Percentiles rank a stretch among this genome's conserved stretches.
Conservation (phyloP, 805 yeast species). For the Tetrapisispora arboricola region DNA sequence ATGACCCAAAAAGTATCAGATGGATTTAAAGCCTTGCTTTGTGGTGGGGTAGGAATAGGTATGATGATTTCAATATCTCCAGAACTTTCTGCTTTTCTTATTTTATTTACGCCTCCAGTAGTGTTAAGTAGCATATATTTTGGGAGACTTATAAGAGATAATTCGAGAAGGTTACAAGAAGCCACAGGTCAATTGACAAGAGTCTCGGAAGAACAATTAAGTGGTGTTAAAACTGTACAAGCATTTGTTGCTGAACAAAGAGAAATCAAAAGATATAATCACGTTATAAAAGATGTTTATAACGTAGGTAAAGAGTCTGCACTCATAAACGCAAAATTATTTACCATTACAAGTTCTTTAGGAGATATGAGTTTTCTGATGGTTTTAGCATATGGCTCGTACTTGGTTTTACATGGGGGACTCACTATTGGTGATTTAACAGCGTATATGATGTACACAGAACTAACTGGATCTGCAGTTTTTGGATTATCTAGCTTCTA, state of each 20-base stretch:
- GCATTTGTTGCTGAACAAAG: conserved; percentile 79
- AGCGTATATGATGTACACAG: conserved; percentile 89
- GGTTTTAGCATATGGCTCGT: conserved; percentile 70
- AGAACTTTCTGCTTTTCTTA: conserved; percentile 69
- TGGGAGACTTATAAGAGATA: conserved; percentile 67
- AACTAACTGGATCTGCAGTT: conserved; percentile 86
- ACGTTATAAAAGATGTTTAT: conserved; percentile 57
- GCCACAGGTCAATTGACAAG: conserved; percentile 80
- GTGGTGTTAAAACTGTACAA: conserved; percentile 82
- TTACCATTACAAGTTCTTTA: conserved; percentile 65
- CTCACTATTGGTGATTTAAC: conserved; percentile 85
- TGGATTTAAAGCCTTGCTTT: conserved; percentile 72
- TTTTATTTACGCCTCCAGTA: conserved; percentile 72
- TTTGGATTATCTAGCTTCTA: conserved; percentile 89
- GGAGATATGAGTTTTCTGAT: conserved; percentile 79
- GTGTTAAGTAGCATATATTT: conserved; percentile 67
- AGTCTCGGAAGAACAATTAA: conserved; percentile 86
- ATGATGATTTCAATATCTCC: conserved; percentile 87
- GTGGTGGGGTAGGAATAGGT: conserved; percentile 75
- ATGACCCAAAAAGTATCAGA: conserved; percentile 87
- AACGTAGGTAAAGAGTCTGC: conserved; percentile 73
- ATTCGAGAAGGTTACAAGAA: conserved; percentile 73
- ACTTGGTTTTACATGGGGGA: conserved; percentile 64
- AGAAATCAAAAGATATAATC: conserved; percentile 68
- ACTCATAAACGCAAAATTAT: conserved; percentile 62